Base-by-base conservation (phyloP, 1,139 yeast genomes). In the Hemisphaericaspora subhashii region DNA sequence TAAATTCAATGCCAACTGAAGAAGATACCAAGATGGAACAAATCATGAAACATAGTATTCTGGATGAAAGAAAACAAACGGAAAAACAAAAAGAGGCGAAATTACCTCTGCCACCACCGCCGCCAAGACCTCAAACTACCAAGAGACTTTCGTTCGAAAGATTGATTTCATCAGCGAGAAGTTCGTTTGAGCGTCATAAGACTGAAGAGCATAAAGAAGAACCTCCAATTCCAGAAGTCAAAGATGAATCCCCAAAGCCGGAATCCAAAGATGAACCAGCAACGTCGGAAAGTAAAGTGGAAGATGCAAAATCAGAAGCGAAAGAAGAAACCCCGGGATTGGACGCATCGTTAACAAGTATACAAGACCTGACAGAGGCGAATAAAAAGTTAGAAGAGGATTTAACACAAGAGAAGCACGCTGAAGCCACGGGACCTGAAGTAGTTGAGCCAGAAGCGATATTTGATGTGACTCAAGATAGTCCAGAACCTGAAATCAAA, bases 1-100 rank as follows among this genome's bases (percentile, higher is more conserved):
- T 82, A 4, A 79, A 81, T 50, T 68, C 77, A 2, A 60, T 79
- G 50, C 69, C 76, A 1, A 75, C 81, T 0, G 67, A 69, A 11
- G 81, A 76, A 44, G 81, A 76, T 44, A 52, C 62, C 3, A 58
- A 58, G 39, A 74, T 75, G 79, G 78, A 72, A 30, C 64, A 64
- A 38, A 55, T 65, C 1, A 74, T 74, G 79, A 62, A 67, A 41
- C 56, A 58, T 27, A 72, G 68, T 44, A 66, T 70, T 10, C 62
- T 60, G 31, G 59, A 52, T 6, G 65, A 54, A 27, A 17, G 14
- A 12, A 32, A 32, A 15, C 25, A 31, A 13, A 32, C 34, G 6
- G 37, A 23, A 31, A 25, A 31, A 5, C n/a, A 8, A n/a, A 10
- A 4, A 22, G n/a, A n/a, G 27, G 15, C n/a, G 38, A 39, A 31